Evolutionary conservation across 179 eudicot species (phyloP), one percentile per base, ranked within the genome.

Genomic region (Vitellaria paradoxa): DNA sequence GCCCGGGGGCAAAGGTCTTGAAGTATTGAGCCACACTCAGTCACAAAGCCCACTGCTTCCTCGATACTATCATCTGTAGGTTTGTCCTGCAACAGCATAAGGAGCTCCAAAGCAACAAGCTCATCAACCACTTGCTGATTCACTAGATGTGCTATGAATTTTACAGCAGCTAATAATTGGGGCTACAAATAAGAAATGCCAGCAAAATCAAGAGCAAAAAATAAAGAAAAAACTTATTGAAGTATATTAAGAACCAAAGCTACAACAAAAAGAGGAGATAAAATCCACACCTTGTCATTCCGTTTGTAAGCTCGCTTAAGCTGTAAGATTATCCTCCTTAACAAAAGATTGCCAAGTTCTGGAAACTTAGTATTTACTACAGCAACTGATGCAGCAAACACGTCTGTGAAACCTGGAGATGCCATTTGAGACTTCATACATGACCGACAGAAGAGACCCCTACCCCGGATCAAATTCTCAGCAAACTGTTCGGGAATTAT

Each of bases 371-470:
- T 92, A 73, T 93, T 91, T 0, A 91, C 96, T 15, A 93, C 94
- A 69, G 96, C 89, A 78, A 93, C 98, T 81, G 92, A 62, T 0
- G 98, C 98, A 75, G 98, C 88, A 85, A 93, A 92, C 0, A 93
- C 97, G 72, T 90, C 88, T 5, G 98, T 93, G 62, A 93, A 93
- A 5, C 92, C 91, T 0, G 98, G 98, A 65, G 97, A 93, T 3
- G 98, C 97, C 97, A 92, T 89, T 65, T 93, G 98, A 2, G 96
- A 90, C 81, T 93, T 93, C 91, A 93, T 91, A 64, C 96, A 91
- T 0, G 96, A 89, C 17, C 96, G 87, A 55, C 96, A 93, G 73
- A 93, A 93, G 14, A 93, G 77, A 73, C 98, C 98, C 77, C 94
- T 82, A 26, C 97, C 98, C 64, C 98, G 77, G 24, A 93, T 92